Percentiles rank a stretch among this genome's conserved stretches.
Conservation (phyloP, 768 basidiomycete species). For the Pholiota microspora region DNA sequence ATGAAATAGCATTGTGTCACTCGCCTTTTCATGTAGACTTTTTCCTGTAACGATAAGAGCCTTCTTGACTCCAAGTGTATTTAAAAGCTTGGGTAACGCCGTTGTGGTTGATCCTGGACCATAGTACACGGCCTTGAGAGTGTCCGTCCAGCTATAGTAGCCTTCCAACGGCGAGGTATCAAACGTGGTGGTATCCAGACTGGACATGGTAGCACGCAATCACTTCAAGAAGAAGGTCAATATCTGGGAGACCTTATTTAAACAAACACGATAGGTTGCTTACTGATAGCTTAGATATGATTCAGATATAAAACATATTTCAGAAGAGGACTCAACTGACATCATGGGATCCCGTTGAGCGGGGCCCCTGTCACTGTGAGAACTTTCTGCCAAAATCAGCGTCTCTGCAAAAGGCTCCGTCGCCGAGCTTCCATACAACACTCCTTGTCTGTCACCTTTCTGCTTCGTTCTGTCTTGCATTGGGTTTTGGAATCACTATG, state of each 20-base stretch:
- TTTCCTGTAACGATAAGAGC: slow-evolving; percentile 73
- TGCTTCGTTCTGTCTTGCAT: neutral
- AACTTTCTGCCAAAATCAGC: neutral
- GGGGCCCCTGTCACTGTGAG: neutral
- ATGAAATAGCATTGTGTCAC: slow-evolving; percentile 9
- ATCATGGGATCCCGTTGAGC: neutral
- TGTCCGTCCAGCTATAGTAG: slow-evolving; percentile 65
- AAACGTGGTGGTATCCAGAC: slow-evolving; percentile 21
- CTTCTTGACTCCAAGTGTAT: slow-evolving; percentile 53
- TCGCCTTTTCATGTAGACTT: slow-evolving; percentile 63
- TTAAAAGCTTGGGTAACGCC: slow-evolving; percentile 62
- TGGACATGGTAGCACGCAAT: slow-evolving; percentile 23
- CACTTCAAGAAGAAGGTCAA: neutral
- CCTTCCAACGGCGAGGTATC: slow-evolving; percentile 39
- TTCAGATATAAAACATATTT: neutral
- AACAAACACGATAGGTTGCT: neutral
- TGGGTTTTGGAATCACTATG: neutral
- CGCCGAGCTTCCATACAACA: neutral
- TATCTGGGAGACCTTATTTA: neutral
- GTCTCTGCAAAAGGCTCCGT: neutral
- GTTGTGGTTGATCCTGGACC: slow-evolving; percentile 66
- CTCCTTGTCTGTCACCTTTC: neutral
- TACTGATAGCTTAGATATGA: slow-evolving; percentile 6
- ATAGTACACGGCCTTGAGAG: slow-evolving; percentile 67
- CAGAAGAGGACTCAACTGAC: neutral